Conservation (phyloP, 805 yeast species). For the Hyphopichia homilentoma region DNA sequence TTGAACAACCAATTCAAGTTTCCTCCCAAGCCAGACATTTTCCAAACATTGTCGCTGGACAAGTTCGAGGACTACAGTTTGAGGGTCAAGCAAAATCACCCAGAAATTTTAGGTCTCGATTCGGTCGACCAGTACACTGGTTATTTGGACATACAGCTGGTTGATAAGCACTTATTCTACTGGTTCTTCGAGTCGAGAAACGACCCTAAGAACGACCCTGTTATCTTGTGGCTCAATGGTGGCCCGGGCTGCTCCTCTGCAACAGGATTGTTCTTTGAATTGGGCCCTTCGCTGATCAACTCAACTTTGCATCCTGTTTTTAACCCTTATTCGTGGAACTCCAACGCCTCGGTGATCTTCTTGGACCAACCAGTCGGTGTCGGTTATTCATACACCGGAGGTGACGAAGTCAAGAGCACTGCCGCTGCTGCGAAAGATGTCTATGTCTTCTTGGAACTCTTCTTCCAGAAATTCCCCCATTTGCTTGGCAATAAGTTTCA, state of each 20-base stretch:
- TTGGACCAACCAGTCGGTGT: constrained; percentile 93
- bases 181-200: constrained; percentile 93
- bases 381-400: constrained; percentile 78
- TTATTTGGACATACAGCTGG: constrained; percentile 31
- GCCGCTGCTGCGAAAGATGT: constrained; percentile 87
- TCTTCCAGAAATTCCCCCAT: constrained; percentile 81
- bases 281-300: constrained; percentile 81
- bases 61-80: constrained; percentile 24
- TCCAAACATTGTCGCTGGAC: constrained; percentile 15
- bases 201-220: constrained; percentile 82
- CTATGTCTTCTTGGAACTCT: constrained; percentile 75
- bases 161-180: constrained; percentile 77
- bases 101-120: constrained; percentile 35
- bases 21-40: too few species aligned
- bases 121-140: constrained; percentile 37
- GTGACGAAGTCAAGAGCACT: constrained; percentile 60
- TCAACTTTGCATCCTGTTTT: constrained; percentile 61
- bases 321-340: constrained; percentile 90
- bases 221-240: constrained; percentile 89
- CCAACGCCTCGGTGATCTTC: constrained; percentile 84
- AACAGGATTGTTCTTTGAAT: constrained; percentile 85
- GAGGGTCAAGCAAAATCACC: constrained; percentile 29
- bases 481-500: constrained; percentile 61
- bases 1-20: too few species aligned
- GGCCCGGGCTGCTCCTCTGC: constrained; percentile 96